A percentile compares a stretch with the other conserved stretches of the same genome.
phyloP scores from a whole-genome alignment of 139 green algal genomes.

The Edaphochlamys debaryana region DNA sequence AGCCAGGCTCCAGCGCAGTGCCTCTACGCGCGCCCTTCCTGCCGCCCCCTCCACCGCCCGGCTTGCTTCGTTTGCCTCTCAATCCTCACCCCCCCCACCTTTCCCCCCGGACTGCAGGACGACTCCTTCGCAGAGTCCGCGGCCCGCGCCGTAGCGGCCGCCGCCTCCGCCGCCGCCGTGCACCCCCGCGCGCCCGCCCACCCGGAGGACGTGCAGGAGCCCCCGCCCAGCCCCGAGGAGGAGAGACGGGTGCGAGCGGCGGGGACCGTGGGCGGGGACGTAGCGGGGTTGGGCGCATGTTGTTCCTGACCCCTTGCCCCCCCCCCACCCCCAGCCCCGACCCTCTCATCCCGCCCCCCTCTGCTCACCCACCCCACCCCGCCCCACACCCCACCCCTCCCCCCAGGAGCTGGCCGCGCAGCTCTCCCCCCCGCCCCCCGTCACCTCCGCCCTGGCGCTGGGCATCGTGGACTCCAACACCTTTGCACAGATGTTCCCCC shows the following conservation, averaged over 20 bases:
- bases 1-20: no score
- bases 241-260: neutral
- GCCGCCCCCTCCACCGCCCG: no score
- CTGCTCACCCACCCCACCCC: no score
- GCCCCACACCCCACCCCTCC: neutral
- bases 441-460: neutral
- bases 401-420: neutral
- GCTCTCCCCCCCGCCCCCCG: neutral
- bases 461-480: constrained; percentile 28
- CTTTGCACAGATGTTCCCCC: constrained; percentile 9
- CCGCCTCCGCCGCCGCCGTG: neutral
- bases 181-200: neutral
- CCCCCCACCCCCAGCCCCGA: no score
- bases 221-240: constrained; percentile 1
- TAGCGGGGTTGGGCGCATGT: no score
- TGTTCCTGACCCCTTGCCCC: neutral
- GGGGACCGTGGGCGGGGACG: no score
- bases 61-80: no score
- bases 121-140: neutral
- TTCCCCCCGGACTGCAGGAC: no score
- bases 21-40: no score
- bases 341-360: no score
- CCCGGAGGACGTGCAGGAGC: constrained; percentile 6
- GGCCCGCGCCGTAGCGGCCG: neutral
- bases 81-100: no score